Base-by-base conservation (phyloP, 768 basidiomycete genomes). In the Clitopilus passeckerianus region DNA sequence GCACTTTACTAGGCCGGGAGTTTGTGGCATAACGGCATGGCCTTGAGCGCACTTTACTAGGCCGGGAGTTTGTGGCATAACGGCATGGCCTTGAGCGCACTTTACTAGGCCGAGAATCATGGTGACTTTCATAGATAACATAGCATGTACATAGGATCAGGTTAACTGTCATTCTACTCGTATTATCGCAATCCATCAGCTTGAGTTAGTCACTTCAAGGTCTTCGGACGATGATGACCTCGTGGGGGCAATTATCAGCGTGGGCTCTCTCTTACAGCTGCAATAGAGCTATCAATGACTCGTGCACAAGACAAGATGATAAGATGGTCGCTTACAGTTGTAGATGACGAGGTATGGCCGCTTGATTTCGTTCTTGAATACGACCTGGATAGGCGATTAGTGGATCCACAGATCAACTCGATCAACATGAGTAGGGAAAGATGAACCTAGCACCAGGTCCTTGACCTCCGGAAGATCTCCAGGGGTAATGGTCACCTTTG, bases 391-490 rank as follows among this genome's bases (percentile, higher is more conserved):
- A 15, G 37, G 10, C 7, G 37, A 5, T 41, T 41, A 15, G 15
- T 5, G 37, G 37, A 41, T 41, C 37, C 37, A 50, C n/a, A 50
- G 20, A 50, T 50, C 16, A 50, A 50, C 20, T 50, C n/a, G 5
- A n/a, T n/a, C n/a, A 22, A n/a, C n/a, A 2, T 41, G 37, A 15
- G 37, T 15, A 41, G n/a, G 37, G 34, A n/a, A 41, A 41, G 61
- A 57, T 52, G 59, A 50, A 74, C 73, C 58, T 12, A 63, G 60
- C 18, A 72, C 61, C 18, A 74, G 70, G 46, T 75, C 73, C 53
- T 66, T 53, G 30, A 74, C 72, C 61, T 79, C 78, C 1, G 78
- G 78, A 34, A 80, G 74, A 53, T 78, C 75, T 15, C 67, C 69
- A 34, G 75, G 64, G 54, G 72, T 65, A 2, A 68, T 55, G 14